Evolutionary conservation across 768 basidiomycete species (phyloP).

Genomic region (Amanita brunnescens): DNA sequence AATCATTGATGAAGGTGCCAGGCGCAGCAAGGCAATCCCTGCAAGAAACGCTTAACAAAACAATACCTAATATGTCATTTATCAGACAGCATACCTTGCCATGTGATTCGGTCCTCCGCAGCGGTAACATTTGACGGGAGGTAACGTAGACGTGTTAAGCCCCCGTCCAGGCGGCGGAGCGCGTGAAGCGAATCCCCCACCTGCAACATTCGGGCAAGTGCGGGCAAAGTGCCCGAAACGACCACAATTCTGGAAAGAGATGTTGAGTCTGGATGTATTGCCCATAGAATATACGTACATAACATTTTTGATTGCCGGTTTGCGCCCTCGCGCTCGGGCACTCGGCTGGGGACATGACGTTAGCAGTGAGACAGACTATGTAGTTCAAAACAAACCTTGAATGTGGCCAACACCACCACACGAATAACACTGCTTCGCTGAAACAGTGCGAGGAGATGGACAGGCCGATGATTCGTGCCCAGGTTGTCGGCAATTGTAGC

Average conservation of each 20-base stretch:
- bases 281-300: conserved; percentile 39
- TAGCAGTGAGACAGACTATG: neutral
- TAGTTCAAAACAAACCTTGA: conserved; percentile 31
- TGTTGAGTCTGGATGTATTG: neutral
- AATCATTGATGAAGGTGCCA: conserved; percentile 41
- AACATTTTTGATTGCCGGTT: conserved; percentile 65
- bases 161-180: conserved; percentile 67
- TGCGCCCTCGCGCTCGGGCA: conserved; percentile 73
- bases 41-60: neutral
- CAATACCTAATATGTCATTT: neutral
- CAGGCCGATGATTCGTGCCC: conserved; percentile 89
- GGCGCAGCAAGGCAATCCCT: conserved; percentile 77
- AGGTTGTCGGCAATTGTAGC: conserved; percentile 93
- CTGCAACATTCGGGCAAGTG: conserved; percentile 45
- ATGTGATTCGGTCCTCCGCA: conserved; percentile 87
- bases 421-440: conserved; percentile 87
- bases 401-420: conserved; percentile 91
- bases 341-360: conserved; percentile 41
- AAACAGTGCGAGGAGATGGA: conserved; percentile 72
- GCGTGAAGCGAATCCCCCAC: conserved; percentile 53
- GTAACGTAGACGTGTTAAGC: conserved; percentile 67
- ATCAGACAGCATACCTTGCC: conserved; percentile 45
- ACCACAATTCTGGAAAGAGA: conserved; percentile 56
- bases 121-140: conserved; percentile 82
- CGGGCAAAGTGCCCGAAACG: conserved; percentile 80